A percentile compares a stretch with the other conserved stretches of the same genome.
phyloP scores from a whole-genome alignment of 1,284 basidiomycete species.

The Earliella scabrosa region DNA sequence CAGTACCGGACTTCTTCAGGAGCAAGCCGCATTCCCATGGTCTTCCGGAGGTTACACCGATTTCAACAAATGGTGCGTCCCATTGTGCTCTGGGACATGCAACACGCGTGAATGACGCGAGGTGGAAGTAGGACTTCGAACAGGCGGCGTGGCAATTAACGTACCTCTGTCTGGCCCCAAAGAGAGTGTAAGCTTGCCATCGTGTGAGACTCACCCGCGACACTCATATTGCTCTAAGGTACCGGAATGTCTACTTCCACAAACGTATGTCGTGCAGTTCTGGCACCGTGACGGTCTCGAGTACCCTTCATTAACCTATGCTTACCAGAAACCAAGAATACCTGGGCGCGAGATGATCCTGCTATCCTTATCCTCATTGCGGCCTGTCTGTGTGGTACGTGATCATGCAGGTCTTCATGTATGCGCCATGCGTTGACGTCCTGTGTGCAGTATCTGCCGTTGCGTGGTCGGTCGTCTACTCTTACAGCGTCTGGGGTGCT shows the following conservation, averaged over 20 bases:
- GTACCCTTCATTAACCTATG: too few relatives aligned
- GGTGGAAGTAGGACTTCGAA: constrained; percentile 81
- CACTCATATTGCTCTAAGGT: constrained; percentile 46
- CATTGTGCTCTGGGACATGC: not conserved
- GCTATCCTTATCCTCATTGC: constrained; percentile 88
- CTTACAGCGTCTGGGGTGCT: constrained; percentile 57
- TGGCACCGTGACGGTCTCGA: not conserved
- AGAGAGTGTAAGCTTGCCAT: constrained; percentile 77
- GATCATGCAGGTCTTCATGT: too few relatives aligned
- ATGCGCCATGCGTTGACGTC: too few relatives aligned
- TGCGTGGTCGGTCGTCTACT: constrained; percentile 88
- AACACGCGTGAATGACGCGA: constrained; percentile 1
- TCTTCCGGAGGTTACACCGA: constrained; percentile 77
- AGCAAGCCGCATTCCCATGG: constrained; percentile 70
- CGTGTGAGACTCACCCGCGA: constrained; percentile 7
- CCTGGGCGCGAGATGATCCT: constrained; percentile 95
- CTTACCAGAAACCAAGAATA: constrained; percentile 90
- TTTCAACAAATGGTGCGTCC: constrained; percentile 83
- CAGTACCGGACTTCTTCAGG: constrained; percentile 37
- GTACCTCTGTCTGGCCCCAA: constrained; percentile 88
- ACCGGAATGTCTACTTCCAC: constrained; percentile 91
- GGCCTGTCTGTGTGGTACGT: constrained; percentile 74
- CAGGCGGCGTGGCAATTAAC: constrained; percentile 93
- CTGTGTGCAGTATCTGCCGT: constrained; percentile 83
- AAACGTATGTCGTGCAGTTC: constrained; percentile 64